Conservation (phyloP, 164 flowering plant genomes). For the Berberis vulgaris region DNA sequence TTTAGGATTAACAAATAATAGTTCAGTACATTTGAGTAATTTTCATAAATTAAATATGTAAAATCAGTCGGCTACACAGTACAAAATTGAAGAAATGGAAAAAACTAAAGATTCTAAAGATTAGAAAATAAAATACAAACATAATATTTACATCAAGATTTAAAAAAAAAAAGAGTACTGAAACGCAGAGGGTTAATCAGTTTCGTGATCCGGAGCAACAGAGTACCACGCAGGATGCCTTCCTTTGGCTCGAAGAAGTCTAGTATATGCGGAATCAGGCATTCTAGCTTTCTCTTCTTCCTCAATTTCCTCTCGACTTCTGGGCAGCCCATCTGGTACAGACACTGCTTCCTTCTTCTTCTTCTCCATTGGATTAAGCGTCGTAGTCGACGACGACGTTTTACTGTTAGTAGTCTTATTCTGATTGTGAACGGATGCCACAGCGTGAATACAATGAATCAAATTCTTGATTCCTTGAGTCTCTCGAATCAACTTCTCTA, state of each 20-base stretch:
- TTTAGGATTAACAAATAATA: too few relatives aligned
- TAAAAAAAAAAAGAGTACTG: too few relatives aligned
- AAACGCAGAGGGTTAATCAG: constrained; percentile 29
- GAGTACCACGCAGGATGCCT: constrained; percentile 16
- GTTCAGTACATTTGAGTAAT: too few relatives aligned
- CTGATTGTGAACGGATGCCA: constrained; percentile 29
- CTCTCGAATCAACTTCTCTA: constrained; percentile 54
- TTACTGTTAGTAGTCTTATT: constrained; percentile 10
- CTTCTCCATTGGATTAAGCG: not conserved
- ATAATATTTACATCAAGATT: too few relatives aligned
- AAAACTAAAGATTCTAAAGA: too few relatives aligned
- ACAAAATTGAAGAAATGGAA: too few relatives aligned
- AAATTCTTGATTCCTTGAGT: constrained; percentile 58
- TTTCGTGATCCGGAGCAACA: constrained; percentile 64
- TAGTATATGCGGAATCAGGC: constrained; percentile 80
- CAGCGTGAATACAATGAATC: constrained; percentile 50
- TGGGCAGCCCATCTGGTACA: constrained; percentile 82
- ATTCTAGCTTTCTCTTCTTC: constrained; percentile 73
- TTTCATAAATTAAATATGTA: too few relatives aligned
- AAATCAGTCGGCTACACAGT: too few relatives aligned
- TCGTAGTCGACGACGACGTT: not conserved
- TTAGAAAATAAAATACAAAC: too few relatives aligned
- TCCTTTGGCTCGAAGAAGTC: constrained; percentile 62
- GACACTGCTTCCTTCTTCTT: constrained; percentile 10
- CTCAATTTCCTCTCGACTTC: constrained; percentile 51